phyloP scores from a whole-genome alignment of 495 filamentous ascomycete genomes.

The Collariella sp. region DNA sequence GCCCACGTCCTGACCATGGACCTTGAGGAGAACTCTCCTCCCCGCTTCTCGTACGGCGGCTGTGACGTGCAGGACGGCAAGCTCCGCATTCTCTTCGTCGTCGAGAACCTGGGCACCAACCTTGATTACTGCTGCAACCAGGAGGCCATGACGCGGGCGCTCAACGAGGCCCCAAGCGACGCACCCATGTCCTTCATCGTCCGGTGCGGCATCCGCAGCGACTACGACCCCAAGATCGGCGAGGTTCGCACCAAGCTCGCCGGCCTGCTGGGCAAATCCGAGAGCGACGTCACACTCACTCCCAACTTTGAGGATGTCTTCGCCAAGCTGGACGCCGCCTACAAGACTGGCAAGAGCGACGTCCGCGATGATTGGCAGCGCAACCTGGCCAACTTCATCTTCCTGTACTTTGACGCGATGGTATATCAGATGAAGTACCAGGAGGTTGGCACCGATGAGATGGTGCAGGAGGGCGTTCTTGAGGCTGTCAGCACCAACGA shows the following conservation, averaged over 20 bases:
- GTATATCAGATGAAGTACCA: slow-evolving; percentile 29
- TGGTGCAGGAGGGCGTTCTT: slow-evolving; percentile 39
- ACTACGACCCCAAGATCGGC: slow-evolving; percentile 36
- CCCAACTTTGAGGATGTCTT: slow-evolving; percentile 43
- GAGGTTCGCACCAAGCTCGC: slow-evolving; percentile 30
- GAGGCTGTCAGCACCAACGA: slow-evolving; percentile 35
- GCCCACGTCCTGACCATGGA: slow-evolving; percentile 41
- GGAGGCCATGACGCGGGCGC: slow-evolving; percentile 30
- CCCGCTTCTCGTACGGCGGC: slow-evolving; percentile 38
- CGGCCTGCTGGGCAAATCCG: slow-evolving; percentile 31
- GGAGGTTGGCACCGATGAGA: slow-evolving; percentile 41
- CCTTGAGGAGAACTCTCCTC: slow-evolving; percentile 29
- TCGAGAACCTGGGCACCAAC: slow-evolving; percentile 38
- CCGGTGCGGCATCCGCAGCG: slow-evolving; percentile 35
- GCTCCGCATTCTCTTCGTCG: slow-evolving; percentile 40
- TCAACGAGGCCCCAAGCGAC: slow-evolving; percentile 36
- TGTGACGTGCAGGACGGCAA: slow-evolving; percentile 38
- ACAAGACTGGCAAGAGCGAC: slow-evolving; percentile 13
- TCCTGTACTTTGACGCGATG: slow-evolving; percentile 36
- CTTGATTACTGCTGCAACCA: slow-evolving; percentile 31
- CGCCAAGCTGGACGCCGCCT: slow-evolving; percentile 35
- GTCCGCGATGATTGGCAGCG: slow-evolving; percentile 37
- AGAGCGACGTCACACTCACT: slow-evolving; percentile 31
- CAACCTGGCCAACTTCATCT: slow-evolving; percentile 28
- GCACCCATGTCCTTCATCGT: slow-evolving; percentile 28